Evolutionary conservation across 495 filamentous ascomycete genomes (phyloP).

Genomic region (Astrocystis sublimbata): DNA sequence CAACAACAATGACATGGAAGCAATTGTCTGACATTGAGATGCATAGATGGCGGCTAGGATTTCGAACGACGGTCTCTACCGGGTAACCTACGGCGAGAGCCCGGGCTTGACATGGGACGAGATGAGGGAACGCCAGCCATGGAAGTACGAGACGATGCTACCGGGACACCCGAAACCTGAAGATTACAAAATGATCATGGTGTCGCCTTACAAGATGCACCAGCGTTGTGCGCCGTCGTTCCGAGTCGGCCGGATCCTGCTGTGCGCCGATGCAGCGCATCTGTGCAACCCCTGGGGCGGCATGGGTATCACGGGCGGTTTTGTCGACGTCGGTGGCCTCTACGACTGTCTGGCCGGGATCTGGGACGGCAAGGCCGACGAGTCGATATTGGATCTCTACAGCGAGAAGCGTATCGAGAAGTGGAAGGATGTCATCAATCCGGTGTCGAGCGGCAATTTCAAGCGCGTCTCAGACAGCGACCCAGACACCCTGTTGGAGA

Average conservation of each 20-base stretch:
- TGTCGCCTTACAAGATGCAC: conserved; percentile 62
- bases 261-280: conserved; percentile 63
- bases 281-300: conserved; percentile 61
- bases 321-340: conserved; percentile 61
- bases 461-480: conserved; percentile 40
- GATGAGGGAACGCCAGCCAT: conserved; percentile 53
- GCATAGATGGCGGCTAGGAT: conserved; percentile 59
- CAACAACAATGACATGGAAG: not conserved
- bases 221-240: conserved; percentile 60
- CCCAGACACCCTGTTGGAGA: conserved; percentile 35
- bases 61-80: conserved; percentile 58
- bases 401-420: conserved; percentile 57
- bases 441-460: conserved; percentile 57
- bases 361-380: conserved; percentile 54
- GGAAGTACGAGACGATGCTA: conserved; percentile 55
- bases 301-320: conserved; percentile 61
- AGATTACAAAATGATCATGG: conserved; percentile 56
- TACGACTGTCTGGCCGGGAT: conserved; percentile 59
- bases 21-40: not conserved
- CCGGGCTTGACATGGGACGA: conserved; percentile 54
- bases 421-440: conserved; percentile 57
- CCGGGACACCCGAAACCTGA: conserved; percentile 59
- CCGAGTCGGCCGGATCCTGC: conserved; percentile 56
- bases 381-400: conserved; percentile 59
- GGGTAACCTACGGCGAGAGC: conserved; percentile 60